phyloP scores from a whole-genome alignment of 768 basidiomycete species.

The Podaxis pistillaris region DNA sequence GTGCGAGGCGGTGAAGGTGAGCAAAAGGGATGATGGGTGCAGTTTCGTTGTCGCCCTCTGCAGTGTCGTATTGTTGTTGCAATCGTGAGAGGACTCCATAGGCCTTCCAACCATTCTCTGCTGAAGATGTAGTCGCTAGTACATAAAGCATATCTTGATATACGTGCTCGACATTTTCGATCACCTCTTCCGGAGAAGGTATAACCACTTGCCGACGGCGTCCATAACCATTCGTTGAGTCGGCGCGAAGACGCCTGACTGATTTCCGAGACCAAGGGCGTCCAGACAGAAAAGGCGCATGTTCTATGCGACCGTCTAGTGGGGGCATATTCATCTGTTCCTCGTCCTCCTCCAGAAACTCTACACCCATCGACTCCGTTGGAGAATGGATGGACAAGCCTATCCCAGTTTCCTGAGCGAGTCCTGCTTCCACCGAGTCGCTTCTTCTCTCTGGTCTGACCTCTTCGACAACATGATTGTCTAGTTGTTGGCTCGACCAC shows the following conservation, averaged over 20 bases:
- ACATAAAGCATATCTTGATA: slow-evolving; percentile 6
- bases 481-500: not conserved
- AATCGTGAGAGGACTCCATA: slow-evolving; percentile 35
- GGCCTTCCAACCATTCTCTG: slow-evolving; percentile 39
- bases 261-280: slow-evolving; percentile 8
- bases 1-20: slow-evolving; percentile 62
- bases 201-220: not conserved
- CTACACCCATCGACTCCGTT: not conserved
- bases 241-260: slow-evolving; percentile 6
- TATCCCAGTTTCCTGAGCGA: not conserved
- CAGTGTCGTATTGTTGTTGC: slow-evolving; percentile 18
- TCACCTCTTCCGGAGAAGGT: slow-evolving; percentile 3
- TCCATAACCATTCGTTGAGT: not conserved
- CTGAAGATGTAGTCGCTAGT: slow-evolving; percentile 8
- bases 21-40: slow-evolving; percentile 32
- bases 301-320: not conserved
- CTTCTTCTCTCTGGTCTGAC: not conserved
- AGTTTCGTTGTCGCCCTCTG: slow-evolving; percentile 19
- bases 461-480: not conserved
- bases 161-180: not conserved
- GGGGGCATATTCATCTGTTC: not conserved
- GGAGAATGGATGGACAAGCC: not conserved
- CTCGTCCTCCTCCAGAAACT: not conserved
- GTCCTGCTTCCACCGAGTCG: not conserved
- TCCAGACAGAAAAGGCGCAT: slow-evolving; percentile 5